A percentile compares a stretch with the other conserved stretches of the same genome.
These are phyloP conservation scores for Urostyla sp. DNA, from an alignment of 73 alveolate genomes.

Conservation along the genomic window DNA sequence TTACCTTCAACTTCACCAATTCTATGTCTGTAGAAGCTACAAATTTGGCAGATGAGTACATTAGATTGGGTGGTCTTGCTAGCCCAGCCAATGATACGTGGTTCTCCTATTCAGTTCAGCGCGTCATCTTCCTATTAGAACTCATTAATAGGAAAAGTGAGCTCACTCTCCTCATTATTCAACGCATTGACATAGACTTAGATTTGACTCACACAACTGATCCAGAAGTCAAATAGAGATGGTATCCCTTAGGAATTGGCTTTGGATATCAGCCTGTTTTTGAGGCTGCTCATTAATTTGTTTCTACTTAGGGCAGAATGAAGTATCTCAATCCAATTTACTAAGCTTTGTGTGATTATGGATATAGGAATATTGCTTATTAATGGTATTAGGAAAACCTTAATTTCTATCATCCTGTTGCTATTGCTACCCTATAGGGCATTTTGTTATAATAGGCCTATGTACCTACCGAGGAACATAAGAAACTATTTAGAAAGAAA, in stretches of 20 bases:
- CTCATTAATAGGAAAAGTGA: not conserved
- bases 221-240: slow-evolving; percentile 41
- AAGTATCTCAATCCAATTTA: slow-evolving; percentile 54
- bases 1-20: slow-evolving; percentile 63
- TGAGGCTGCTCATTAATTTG: slow-evolving; percentile 48
- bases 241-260: slow-evolving; percentile 50
- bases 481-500: not conserved
- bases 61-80: not conserved
- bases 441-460: slow-evolving; percentile 35
- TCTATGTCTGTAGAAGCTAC: not conserved
- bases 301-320: slow-evolving; percentile 40
- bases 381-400: slow-evolving; percentile 44
- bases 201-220: slow-evolving; percentile 19
- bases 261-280: slow-evolving; percentile 38
- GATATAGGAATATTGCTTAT: slow-evolving; percentile 46
- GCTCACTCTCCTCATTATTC: not conserved
- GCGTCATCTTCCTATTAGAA: slow-evolving; percentile 45
- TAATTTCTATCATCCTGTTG: slow-evolving; percentile 65
- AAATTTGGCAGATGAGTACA: slow-evolving; percentile 41
- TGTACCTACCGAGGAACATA: slow-evolving; percentile 6
- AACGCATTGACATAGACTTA: slow-evolving; percentile 43
- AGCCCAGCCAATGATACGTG: not conserved
- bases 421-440: slow-evolving; percentile 33
- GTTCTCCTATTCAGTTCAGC: not conserved
- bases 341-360: slow-evolving; percentile 14